Conservation (phyloP, 768 basidiomycete genomes). For the Crucibulum laeve region DNA sequence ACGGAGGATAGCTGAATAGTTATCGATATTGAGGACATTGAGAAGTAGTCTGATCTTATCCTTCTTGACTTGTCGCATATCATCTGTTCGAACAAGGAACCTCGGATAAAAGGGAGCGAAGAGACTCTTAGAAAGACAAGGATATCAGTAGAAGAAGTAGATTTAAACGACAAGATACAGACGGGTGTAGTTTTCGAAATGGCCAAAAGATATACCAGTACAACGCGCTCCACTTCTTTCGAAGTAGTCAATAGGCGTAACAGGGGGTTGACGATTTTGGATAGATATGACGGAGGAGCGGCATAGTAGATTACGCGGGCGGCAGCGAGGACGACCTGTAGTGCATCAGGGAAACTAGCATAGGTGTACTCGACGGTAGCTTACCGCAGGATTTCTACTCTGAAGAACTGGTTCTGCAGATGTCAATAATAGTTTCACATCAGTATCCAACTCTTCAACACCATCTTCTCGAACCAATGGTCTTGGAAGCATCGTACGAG, state of each 20-base stretch:
- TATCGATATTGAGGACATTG: conserved; percentile 61
- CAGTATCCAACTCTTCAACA: conserved; percentile 67
- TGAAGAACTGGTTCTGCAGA: conserved; percentile 77
- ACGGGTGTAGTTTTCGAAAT: conserved; percentile 69
- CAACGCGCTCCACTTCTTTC: conserved; percentile 71
- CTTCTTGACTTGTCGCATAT: conserved; percentile 61
- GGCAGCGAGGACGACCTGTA: conserved; percentile 76
- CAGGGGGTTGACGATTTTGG: conserved; percentile 65
- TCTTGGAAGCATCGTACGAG: conserved; percentile 74
- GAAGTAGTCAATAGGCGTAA: conserved; percentile 67
- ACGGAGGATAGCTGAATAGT: conserved; percentile 64
- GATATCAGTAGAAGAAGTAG: neutral
- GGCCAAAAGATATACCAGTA: conserved; percentile 64
- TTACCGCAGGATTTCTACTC: conserved; percentile 83
- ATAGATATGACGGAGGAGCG: conserved; percentile 49
- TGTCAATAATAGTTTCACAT: conserved; percentile 70
- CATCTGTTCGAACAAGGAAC: conserved; percentile 68
- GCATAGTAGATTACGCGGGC: conserved; percentile 73
- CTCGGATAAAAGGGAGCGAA: conserved; percentile 59
- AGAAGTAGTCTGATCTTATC: conserved; percentile 74
- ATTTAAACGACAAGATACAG: conserved; percentile 20
- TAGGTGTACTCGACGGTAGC: conserved; percentile 14
- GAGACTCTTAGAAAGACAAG: conserved; percentile 39
- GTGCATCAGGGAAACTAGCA: conserved; percentile 1
- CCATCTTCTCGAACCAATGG: conserved; percentile 32